Percentiles rank a stretch among this genome's conserved stretches.
Evolutionary conservation across 805 yeast species (phyloP).

Genomic region (Blastobotrys americana): DNA sequence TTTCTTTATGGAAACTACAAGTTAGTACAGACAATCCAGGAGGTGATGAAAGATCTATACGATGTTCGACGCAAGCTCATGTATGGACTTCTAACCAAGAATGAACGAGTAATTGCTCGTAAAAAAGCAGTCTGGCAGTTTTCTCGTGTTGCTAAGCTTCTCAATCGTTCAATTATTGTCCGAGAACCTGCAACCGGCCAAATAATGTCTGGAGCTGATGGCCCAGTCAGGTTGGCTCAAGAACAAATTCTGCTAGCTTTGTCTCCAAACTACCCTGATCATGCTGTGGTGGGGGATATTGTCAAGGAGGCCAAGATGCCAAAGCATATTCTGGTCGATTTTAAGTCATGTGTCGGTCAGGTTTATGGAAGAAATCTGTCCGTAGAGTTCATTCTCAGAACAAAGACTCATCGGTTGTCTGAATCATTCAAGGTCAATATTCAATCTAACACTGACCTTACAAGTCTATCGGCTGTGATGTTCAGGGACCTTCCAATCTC

Average conservation of each 20-base stretch:
- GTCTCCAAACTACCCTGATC: conserved; percentile 59
- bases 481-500: conserved; percentile 65
- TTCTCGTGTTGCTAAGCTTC: conserved; percentile 26
- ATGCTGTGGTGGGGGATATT: conserved; percentile 16
- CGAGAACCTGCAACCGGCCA: conserved; percentile 26
- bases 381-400: conserved; percentile 66
- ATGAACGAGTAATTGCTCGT: conserved; percentile 24
- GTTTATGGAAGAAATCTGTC: conserved; percentile 61
- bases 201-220: conserved; percentile 22
- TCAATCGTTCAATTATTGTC: conserved; percentile 29
- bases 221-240: conserved; percentile 54
- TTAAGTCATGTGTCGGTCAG: conserved; percentile 57
- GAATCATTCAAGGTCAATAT: conserved; percentile 74
- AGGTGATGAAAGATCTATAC: conserved; percentile 24
- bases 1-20: conserved; percentile 24
- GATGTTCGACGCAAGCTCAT: conserved; percentile 24
- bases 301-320: conserved; percentile 15
- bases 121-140: conserved; percentile 28
- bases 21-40: conserved; percentile 20
- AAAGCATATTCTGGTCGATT: conserved; percentile 67
- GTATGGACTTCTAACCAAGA: conserved; percentile 23
- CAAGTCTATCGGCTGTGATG: conserved; percentile 68
- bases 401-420: conserved; percentile 54
- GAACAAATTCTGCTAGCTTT: conserved; percentile 66
- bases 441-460: conserved; percentile 51